Percentiles rank a stretch among this genome's conserved stretches.
Evolutionary conservation across 306 rosid species (phyloP).

Genomic region (Cicer arietinum): DNA sequence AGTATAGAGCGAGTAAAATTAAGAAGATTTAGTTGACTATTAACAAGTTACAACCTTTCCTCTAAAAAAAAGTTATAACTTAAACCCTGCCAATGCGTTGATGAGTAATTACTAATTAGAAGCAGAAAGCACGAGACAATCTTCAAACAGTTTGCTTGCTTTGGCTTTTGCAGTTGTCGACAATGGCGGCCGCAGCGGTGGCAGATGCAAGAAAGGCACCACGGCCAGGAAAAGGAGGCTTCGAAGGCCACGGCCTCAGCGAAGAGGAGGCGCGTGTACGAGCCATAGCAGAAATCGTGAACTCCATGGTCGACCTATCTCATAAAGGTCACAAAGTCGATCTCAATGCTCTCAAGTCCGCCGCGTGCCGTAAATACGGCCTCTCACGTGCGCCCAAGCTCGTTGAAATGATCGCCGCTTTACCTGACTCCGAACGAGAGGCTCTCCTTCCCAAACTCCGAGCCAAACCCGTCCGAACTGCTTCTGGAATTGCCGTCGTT

Average conservation of each 20-base stretch:
- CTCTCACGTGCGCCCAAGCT: constrained; percentile 95
- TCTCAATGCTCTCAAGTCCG: constrained; percentile 85
- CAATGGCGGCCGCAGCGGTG: constrained; percentile 40
- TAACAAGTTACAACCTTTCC: too few species aligned
- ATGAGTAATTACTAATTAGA: too few species aligned
- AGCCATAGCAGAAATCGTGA: constrained; percentile 91
- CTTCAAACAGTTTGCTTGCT: neutral
- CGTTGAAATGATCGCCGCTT: constrained; percentile 94
- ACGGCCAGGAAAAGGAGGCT: constrained; percentile 89
- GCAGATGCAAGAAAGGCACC: constrained; percentile 72
- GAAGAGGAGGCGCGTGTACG: constrained; percentile 96
- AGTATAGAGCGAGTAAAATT: too few species aligned
- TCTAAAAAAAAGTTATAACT: too few species aligned
- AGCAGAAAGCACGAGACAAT: neutral
- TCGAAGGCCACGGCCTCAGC: constrained; percentile 77
- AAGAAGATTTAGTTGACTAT: too few species aligned
- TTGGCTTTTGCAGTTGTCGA: neutral
- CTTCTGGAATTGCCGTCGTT: constrained; percentile 94
- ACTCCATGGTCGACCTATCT: constrained; percentile 89
- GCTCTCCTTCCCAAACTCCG: constrained; percentile 89
- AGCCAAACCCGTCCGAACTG: constrained; percentile 95
- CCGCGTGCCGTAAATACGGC: constrained; percentile 96
- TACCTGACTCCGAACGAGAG: constrained; percentile 87
- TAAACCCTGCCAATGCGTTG: too few species aligned
- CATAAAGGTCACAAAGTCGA: constrained; percentile 86